These are phyloP conservation scores for Fusarium musae DNA, from an alignment of 2,329 filamentous ascomycete species.

Conservation along the genomic window DNA sequence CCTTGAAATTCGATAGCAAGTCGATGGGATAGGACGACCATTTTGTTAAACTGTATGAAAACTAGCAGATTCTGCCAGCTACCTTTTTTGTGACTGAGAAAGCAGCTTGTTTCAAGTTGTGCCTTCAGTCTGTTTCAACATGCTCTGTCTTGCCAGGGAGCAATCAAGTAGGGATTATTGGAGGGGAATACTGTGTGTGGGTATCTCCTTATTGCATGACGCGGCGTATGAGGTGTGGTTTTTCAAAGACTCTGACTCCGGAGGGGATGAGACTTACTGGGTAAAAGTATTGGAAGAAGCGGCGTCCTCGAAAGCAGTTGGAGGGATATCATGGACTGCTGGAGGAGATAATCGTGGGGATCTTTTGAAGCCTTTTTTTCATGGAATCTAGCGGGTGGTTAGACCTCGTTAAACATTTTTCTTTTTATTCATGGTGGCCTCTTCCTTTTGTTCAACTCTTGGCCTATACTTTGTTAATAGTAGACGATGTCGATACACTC, in stretches of 20 bases:
- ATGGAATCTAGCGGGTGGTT: slow-evolving; percentile 40
- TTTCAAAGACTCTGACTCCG: slow-evolving; percentile 35
- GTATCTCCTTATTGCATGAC: slow-evolving; percentile 42
- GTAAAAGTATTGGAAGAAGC: slow-evolving; percentile 26
- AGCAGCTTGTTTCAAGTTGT: slow-evolving; percentile 6
- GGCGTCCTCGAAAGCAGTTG: slow-evolving; percentile 5
- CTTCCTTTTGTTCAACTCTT: slow-evolving; percentile 8
- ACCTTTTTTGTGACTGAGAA: slow-evolving; percentile 12
- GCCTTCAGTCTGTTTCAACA: slow-evolving; percentile 31
- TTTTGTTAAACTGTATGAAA: neutral
- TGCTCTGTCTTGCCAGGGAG: slow-evolving; percentile 18
- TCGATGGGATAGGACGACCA: neutral
- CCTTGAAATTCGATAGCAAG: neutral
- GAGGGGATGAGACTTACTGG: slow-evolving; percentile 40
- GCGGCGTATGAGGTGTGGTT: slow-evolving; percentile 44
- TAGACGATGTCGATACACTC: slow-evolving; percentile 41
- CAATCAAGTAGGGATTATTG: slow-evolving; percentile 37
- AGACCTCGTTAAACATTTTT: slow-evolving; percentile 33
- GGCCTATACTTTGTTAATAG: slow-evolving; percentile 44
- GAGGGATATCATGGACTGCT: slow-evolving; percentile 9
- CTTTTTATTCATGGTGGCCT: slow-evolving; percentile 8
- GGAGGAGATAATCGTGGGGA: slow-evolving; percentile 33
- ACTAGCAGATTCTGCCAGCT: neutral
- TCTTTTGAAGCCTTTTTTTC: slow-evolving; percentile 18
- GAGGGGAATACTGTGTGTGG: slow-evolving; percentile 28